Conservation (phyloP, 140 eudicot species). For the Flaveria floridana region DNA sequence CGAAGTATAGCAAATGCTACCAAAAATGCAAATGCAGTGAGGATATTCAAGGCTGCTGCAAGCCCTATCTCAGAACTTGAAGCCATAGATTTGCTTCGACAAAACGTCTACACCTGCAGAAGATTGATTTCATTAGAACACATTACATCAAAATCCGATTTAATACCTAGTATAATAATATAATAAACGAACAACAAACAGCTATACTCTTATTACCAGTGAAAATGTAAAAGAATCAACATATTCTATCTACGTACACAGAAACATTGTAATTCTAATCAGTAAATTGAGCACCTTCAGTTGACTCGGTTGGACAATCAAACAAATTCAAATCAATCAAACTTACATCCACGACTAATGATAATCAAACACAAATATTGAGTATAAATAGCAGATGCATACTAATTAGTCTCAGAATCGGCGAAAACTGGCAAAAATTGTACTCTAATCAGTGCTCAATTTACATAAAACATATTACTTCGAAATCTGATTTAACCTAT, state of each 20-base stretch:
- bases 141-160: background rate
- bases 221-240: background rate
- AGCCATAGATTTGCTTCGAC: constrained; percentile 43
- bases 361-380: no score
- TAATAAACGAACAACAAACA: background rate
- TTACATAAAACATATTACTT: background rate
- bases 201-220: background rate
- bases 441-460: background rate
- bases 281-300: background rate
- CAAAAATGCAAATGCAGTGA: constrained; percentile 59
- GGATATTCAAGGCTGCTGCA: constrained; percentile 66
- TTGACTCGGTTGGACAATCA: background rate
- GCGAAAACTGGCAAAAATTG: background rate
- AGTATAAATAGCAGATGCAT: no score
- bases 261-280: background rate
- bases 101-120: constrained; percentile 23
- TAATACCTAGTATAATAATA: background rate
- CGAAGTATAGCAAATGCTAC: constrained; percentile 71
- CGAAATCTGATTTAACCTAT: no score
- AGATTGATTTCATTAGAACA: constrained; percentile 10
- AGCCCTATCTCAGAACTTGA: constrained; percentile 62
- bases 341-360: no score
- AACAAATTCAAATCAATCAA: background rate
- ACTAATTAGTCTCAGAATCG: background rate
- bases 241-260: background rate